These are phyloP conservation scores for Scenedesmus sp. DNA, from an alignment of 163 green algal species.

Conservation along the genomic window DNA sequence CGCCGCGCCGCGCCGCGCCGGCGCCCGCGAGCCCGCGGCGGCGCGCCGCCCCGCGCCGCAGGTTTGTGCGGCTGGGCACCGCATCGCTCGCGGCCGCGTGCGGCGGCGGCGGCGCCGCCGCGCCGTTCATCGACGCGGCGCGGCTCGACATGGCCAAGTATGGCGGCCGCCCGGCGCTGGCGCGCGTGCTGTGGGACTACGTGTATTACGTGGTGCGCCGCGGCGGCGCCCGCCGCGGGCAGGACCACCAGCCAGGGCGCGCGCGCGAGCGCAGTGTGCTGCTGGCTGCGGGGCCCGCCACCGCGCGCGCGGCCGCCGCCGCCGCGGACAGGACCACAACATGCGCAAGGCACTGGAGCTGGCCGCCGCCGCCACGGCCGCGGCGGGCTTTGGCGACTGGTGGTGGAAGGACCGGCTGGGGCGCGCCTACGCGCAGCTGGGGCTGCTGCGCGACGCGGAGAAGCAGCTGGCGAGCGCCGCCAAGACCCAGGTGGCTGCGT, in stretches of 20 bases:
- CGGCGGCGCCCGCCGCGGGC: too few species aligned
- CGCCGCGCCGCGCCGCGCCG: too few species aligned
- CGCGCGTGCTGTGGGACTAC: slow-evolving; percentile 81
- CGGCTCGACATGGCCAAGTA: slow-evolving; percentile 82
- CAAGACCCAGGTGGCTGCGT: slow-evolving; percentile 58
- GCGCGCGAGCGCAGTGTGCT: too few species aligned
- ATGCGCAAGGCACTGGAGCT: slow-evolving; percentile 80
- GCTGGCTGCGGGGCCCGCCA: too few species aligned
- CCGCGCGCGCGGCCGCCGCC: neutral
- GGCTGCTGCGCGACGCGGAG: slow-evolving; percentile 79
- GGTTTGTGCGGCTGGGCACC: slow-evolving; percentile 77
- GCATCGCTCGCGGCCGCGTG: slow-evolving; percentile 64
- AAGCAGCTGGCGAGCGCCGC: slow-evolving; percentile 74
- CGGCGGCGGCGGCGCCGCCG: slow-evolving; percentile 61
- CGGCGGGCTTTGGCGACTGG: slow-evolving; percentile 67
- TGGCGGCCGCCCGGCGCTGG: slow-evolving; percentile 63
- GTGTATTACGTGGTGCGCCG: slow-evolving; percentile 70
- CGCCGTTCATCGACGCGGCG: slow-evolving; percentile 82
- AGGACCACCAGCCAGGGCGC: too few species aligned
- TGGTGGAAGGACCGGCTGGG: slow-evolving; percentile 86
- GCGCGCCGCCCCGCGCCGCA: neutral
- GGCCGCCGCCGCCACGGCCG: slow-evolving; percentile 56
- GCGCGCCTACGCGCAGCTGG: slow-evolving; percentile 86
- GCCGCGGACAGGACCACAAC: slow-evolving; percentile 86
- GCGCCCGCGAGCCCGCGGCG: too few species aligned